These are phyloP conservation scores for Serpula lacrymans DNA, from an alignment of 768 basidiomycete species.

Conservation along the genomic window DNA sequence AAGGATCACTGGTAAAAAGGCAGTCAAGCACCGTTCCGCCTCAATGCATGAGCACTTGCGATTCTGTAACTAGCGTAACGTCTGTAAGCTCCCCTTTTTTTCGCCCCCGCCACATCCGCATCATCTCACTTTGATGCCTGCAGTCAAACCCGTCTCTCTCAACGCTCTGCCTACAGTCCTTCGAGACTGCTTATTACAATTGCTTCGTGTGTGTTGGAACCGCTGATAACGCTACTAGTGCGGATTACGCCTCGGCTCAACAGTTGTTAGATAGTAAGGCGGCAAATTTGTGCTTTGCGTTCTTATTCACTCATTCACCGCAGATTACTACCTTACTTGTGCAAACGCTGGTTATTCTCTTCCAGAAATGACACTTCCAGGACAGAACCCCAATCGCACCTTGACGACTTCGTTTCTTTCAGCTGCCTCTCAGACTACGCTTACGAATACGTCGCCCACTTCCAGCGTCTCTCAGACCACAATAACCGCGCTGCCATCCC, in stretches of 20 bases:
- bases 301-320: background rate
- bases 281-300: background rate
- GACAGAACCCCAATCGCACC: slow-evolving; percentile 16
- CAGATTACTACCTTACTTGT: slow-evolving; percentile 24
- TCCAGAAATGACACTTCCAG: slow-evolving; percentile 19
- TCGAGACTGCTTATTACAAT: slow-evolving; percentile 37
- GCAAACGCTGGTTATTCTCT: slow-evolving; percentile 21
- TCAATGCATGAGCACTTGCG: slow-evolving; percentile 19
- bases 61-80: slow-evolving; percentile 18
- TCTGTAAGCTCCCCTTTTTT: slow-evolving; percentile 14
- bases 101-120: background rate
- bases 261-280: slow-evolving; percentile 34
- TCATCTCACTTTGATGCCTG: too few species aligned
- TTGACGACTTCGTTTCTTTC: slow-evolving; percentile 5
- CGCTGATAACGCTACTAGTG: slow-evolving; percentile 15
- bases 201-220: slow-evolving; percentile 40
- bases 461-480: background rate
- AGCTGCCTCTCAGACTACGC: background rate
- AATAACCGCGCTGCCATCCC: background rate
- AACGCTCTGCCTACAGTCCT: slow-evolving; percentile 38
- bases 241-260: slow-evolving; percentile 30
- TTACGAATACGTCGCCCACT: background rate
- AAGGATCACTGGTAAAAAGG: slow-evolving; percentile 9
- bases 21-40: slow-evolving; percentile 20
- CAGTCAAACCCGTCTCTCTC: slow-evolving; percentile 13